Evolutionary conservation across 805 yeast genomes (phyloP), one percentile per base, ranked within the genome.

Genomic region (Hanseniaspora clermontiae): DNA sequence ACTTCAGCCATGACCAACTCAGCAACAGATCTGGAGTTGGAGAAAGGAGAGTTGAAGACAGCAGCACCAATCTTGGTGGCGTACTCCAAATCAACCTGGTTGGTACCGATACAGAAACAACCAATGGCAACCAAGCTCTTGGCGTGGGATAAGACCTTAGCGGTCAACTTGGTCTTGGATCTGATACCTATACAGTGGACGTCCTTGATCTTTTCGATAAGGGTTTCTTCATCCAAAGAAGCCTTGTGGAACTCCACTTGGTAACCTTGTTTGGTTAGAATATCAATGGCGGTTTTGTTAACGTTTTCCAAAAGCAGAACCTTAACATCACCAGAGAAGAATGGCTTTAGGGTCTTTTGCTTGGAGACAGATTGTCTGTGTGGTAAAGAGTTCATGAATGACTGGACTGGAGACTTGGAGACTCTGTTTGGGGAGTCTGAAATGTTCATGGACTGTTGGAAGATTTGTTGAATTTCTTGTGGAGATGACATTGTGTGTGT

Each of bases 51-150:
- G 78, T 89, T 88, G 83, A 93, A 93, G 27, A 93, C 98, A 49
- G 97, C 90, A 70, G 91, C 80, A 74, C 98, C 98, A 51, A 80
- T 78, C 66, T 83, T 80, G 61, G 97, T 96, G 57, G 98, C 98
- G 65, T 69, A 86, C 63, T 86, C 87, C 61, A 90, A 77, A 70
- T 93, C 95, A 57, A 93, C 98, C 75, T 93, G 98, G 75, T 93
- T 93, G 60, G 97, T 93, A 66, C 98, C 98, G 64, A 93, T 93
- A 78, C 98, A 93, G 85, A 93, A 93, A 76, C 98, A 93, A 58
- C 98, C 98, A 71, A 93, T 76, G 36, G 81, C 90, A 31, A 86
- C 86, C 71, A 93, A 77, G 75, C 91, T 87, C 70, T 83, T 84
- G 58, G 98, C 98, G 64, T 86, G 87, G 61, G 80, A 76, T 64